These are phyloP conservation scores for Fraxinus ornus DNA, from an alignment of 305 asterid genomes.

Conservation along the genomic window DNA sequence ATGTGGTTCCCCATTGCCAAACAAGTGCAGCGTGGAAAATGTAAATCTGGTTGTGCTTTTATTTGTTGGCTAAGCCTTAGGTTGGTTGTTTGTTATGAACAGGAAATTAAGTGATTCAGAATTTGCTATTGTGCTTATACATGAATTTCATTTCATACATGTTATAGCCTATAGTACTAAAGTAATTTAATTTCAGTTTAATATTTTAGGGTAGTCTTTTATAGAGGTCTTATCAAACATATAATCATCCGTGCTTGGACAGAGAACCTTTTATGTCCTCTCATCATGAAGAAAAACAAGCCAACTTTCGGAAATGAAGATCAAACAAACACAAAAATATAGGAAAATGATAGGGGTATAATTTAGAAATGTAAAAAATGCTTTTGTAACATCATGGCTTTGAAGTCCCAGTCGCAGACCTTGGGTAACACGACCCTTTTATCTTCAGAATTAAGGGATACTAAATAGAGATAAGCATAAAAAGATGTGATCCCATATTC, in stretches of 20 bases:
- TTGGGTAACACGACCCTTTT: background rate
- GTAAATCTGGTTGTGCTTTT: background rate
- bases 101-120: background rate
- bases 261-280: background rate
- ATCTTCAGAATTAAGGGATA: background rate
- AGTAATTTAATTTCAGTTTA: no score
- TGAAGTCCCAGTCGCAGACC: background rate
- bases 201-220: background rate
- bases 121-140: background rate
- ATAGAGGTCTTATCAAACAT: background rate
- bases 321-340: background rate
- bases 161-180: no score
- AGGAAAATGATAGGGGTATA: background rate
- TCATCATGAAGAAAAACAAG: background rate
- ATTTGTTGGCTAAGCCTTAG: background rate
- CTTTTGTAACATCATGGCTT: background rate
- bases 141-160: background rate
- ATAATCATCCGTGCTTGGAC: background rate
- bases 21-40: conserved; percentile 3
- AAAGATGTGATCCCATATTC: background rate
- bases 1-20: background rate
- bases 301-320: background rate
- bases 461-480: background rate
- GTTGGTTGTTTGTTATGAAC: background rate
- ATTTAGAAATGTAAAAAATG: background rate